Evolutionary conservation across 805 yeast genomes (phyloP), one percentile per base, ranked within the genome.

Genomic region (Jamesozyma rosinii): DNA sequence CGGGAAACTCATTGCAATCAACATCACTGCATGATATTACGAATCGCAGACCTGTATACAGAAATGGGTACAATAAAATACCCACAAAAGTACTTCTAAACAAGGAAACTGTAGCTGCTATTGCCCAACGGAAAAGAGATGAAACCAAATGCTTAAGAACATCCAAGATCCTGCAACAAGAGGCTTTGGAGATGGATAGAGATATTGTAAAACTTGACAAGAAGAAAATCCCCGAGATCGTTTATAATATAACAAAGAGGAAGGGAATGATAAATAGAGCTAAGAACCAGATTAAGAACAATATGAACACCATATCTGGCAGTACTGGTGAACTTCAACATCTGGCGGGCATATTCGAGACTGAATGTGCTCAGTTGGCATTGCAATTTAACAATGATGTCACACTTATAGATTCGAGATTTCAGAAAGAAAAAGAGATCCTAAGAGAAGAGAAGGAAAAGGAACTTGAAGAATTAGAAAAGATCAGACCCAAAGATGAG

Each of bases 231-330:
- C 64, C 65, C 13, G 58, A 54, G 29, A 38, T 58, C 14, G 49
- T 53, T 15, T 59, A 59, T 41, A 53, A 54, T 15, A 50, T 56
- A 3, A 49, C 52, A n/a, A 60, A 57, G 34, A 52, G 52, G 32
- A 44, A 47, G 9, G 48, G 49, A 2, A 43, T 56, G 44, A 48
- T 55, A 21, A 47, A 45, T 14, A 56, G 50, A 38, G 21, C 52
- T 17, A 48, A 46, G 31, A 52, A 51, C 27, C 59, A 59, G 27
- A 38, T 49, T 5, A 22, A 32, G 11, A 45, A 47, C 27, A 37
- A 17, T 21, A 17, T 26, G 4, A n/a, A 4, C 2, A 34, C 3
- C 10, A 22, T 32, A 17, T 37, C 37, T 22, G 49, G 54, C 36
- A 24, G 6, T 24, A 11, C 6, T 8, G 44, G n/a, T 40, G 19